phyloP scores from a whole-genome alignment of 164 flowering plant species.

The Chimonanthus praecox region DNA sequence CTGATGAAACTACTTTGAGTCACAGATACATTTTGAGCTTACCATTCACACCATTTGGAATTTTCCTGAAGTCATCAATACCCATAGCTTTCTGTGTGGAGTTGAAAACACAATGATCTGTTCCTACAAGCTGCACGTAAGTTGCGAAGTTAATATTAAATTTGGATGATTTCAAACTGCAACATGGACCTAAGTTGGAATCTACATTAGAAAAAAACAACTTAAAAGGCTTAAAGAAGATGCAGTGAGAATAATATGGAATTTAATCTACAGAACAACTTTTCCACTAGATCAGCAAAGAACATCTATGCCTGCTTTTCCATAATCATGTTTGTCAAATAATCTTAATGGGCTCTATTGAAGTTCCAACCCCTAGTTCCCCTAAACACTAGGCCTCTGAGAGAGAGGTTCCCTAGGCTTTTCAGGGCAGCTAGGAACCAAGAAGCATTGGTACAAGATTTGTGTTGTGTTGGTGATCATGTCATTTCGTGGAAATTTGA shows the following conservation, averaged over 20 bases:
- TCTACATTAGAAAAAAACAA: background rate
- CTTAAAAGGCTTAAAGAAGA: no score
- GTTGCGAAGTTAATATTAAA: background rate
- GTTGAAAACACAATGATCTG: conserved; percentile 91
- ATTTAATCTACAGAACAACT: no score
- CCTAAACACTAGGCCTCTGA: no score
- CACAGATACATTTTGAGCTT: conserved; percentile 14
- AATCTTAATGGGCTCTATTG: background rate
- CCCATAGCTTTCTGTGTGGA: conserved; percentile 91
- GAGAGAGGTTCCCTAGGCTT: no score
- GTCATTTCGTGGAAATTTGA: no score
- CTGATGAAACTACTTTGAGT: background rate
- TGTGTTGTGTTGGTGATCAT: no score
- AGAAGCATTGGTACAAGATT: no score
- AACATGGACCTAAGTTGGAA: background rate
- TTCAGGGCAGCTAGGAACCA: no score
- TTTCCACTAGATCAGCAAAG: background rate
- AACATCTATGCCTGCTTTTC: background rate
- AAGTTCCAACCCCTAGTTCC: no score
- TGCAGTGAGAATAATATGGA: background rate
- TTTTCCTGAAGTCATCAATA: conserved; percentile 87
- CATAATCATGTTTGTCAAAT: background rate
- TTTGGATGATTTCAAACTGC: background rate
- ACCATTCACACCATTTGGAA: conserved; percentile 99
- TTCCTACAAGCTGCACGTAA: conserved; percentile 82